phyloP scores from a whole-genome alignment of 163 green algal genomes.

The Scenedesmus sp. region DNA sequence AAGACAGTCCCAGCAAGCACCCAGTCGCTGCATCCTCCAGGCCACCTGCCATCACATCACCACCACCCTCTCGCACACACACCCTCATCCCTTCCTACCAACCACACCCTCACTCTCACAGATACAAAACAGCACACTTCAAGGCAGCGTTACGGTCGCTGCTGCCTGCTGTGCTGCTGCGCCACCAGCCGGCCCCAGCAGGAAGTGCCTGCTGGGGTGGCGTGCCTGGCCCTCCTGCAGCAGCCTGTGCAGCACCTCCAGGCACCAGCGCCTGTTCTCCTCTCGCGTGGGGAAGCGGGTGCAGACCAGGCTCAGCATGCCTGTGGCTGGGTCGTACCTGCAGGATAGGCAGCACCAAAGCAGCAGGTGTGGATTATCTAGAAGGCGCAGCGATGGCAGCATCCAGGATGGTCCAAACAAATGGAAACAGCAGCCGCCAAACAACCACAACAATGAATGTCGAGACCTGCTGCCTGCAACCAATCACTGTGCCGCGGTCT shows the following conservation, averaged over 20 bases:
- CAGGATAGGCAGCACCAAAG: neutral
- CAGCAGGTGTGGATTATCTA: neutral
- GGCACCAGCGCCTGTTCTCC: slow-evolving; percentile 57
- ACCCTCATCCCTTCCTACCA: neutral
- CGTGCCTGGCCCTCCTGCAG: slow-evolving; percentile 21
- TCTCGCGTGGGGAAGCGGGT: slow-evolving; percentile 51
- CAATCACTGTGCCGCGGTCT: neutral
- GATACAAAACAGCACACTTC: neutral
- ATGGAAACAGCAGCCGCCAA: no score
- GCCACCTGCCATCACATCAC: neutral
- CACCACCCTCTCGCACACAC: neutral
- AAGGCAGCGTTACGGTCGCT: neutral
- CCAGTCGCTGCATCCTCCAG: neutral
- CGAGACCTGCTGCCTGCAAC: no score
- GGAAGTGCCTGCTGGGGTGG: slow-evolving; percentile 17
- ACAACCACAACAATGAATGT: no score
- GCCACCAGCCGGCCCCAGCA: neutral
- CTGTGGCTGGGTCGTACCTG: slow-evolving; percentile 46
- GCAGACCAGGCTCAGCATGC: slow-evolving; percentile 26
- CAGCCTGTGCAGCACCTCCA: slow-evolving; percentile 54
- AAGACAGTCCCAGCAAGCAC: neutral
- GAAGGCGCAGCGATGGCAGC: no score
- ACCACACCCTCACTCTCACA: neutral
- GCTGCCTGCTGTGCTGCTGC: slow-evolving; percentile 16
- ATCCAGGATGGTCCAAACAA: no score